Base-by-base conservation (phyloP, 1,284 basidiomycete species). In the Sporisorium graminicola region DNA sequence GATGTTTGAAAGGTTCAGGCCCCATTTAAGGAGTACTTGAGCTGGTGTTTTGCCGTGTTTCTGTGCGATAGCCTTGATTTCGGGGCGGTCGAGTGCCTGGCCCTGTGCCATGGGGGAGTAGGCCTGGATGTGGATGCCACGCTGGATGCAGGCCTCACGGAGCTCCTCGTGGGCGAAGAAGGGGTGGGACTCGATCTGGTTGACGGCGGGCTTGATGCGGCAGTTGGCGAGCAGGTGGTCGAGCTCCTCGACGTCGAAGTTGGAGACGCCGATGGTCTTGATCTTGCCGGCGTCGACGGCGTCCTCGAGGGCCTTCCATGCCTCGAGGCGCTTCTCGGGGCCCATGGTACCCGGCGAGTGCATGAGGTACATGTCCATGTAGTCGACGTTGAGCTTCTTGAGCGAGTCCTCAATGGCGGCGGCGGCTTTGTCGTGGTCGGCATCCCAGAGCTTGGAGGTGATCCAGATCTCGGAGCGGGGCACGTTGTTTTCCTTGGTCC, bases 101-200 rank as follows among this genome's bases (percentile, higher is more conserved):
- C 83, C 83, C 71, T 84, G 82, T 5, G 82, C 82, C 81, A 85
- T 83, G 58, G 83, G 83, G 53, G 80, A 82, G 76, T 85, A 85
- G 43, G 80, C 81, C 71, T 81, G 80, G 53, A 84, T 67, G 67
- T 82, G 83, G 67, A 85, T 83, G 40, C 82, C 83, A 50, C 82
- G 81, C 42, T 70, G 37, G 64, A 84, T 70, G 65, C 78, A 82
- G 55, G 78, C 77, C 68, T 81, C 79, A 27, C 81, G 82, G 46
- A 85, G 79, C 63, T 81, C 81, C 64, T 85, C 83, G 71, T 83
- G 77, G 37, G 80, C 80, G 62, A 84, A 84, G 79, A 83, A 85
- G 76, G 82, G 83, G 74, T 85, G 83, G 29, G 78, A 81, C 71
- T 84, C 82, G 65, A 83, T 84, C 79, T 84, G 83, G 77, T 84